Conservation (phyloP, 2,329 filamentous ascomycete genomes). For the Penicillium rolfsii region DNA sequence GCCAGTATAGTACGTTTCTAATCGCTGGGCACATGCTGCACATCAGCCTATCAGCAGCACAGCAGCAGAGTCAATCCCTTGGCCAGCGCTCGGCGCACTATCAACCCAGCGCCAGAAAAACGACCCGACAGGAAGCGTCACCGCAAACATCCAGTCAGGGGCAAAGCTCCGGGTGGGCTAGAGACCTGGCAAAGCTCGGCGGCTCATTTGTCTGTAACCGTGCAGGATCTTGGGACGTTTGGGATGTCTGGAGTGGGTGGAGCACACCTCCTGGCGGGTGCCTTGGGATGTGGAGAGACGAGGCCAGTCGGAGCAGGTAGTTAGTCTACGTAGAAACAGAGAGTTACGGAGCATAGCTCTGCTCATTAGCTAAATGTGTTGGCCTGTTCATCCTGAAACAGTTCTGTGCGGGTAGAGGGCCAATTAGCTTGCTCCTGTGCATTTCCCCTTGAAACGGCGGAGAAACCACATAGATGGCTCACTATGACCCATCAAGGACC, state of each 20-base stretch:
- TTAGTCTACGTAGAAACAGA: neutral
- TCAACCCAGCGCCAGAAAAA: slow-evolving; percentile 6
- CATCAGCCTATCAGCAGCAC: slow-evolving; percentile 21
- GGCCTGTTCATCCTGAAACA: slow-evolving; percentile 25
- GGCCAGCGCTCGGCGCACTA: slow-evolving; percentile 17
- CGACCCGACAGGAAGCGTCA: slow-evolving; percentile 18
- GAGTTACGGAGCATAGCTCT: neutral
- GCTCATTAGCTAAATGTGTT: neutral
- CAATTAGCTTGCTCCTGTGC: slow-evolving; percentile 19
- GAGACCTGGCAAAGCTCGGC: slow-evolving; percentile 3
- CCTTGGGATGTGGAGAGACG: slow-evolving; percentile 17
- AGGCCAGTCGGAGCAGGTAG: slow-evolving; percentile 1
- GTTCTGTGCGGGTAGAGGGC: slow-evolving; percentile 17
- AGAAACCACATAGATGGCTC: slow-evolving; percentile 6
- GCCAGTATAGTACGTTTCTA: slow-evolving; percentile 14
- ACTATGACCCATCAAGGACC: neutral
- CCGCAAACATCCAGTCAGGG: slow-evolving; percentile 11
- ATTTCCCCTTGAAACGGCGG: slow-evolving; percentile 23
- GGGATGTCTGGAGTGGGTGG: slow-evolving; percentile 20
- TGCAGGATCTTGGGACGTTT: slow-evolving; percentile 4
- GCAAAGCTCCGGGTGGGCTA: slow-evolving; percentile 8
- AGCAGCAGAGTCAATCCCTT: slow-evolving; percentile 11
- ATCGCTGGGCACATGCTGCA: slow-evolving; percentile 4
- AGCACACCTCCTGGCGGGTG: slow-evolving; percentile 5
- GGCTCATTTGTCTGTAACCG: slow-evolving; percentile 27